Evolutionary conservation across 1,284 basidiomycete genomes (phyloP).

Genomic region (Agaricales sp.): DNA sequence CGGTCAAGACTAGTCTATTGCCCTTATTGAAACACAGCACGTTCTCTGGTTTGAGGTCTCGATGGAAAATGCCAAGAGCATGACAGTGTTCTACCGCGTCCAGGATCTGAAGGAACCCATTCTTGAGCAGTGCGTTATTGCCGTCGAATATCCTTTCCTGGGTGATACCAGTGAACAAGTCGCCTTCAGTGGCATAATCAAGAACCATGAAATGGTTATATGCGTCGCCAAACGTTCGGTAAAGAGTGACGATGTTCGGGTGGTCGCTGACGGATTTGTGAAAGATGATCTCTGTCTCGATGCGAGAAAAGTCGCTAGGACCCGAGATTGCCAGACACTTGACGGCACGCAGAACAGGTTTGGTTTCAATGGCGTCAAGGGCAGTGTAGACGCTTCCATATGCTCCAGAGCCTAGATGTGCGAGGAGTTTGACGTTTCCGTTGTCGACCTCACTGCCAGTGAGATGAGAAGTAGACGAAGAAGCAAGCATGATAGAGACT

Average conservation of each 20-base stretch:
- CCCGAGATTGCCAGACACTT: conserved; percentile 10
- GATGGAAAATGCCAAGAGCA: conserved; percentile 58
- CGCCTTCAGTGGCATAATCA: conserved; percentile 47
- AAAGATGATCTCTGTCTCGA: conserved; percentile 25
- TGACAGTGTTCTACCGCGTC: conserved; percentile 59
- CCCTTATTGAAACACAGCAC: conserved; percentile 51
- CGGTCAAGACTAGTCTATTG: conserved; percentile 51
- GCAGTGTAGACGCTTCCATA: conserved; percentile 24
- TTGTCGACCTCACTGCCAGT: neutral
- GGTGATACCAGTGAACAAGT: conserved; percentile 53
- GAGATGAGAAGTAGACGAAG: neutral
- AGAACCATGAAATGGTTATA: conserved; percentile 24
- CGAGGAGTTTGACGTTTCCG: neutral
- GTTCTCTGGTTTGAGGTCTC: conserved; percentile 75
- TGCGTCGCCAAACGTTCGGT: conserved; percentile 44
- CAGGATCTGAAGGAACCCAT: conserved; percentile 57
- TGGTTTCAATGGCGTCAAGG: conserved; percentile 11
- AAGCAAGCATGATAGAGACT: conserved; percentile 6
- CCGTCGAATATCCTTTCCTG: conserved; percentile 29
- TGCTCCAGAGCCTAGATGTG: conserved; percentile 27
- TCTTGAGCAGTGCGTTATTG: conserved; percentile 44
- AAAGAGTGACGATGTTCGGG: conserved; percentile 54
- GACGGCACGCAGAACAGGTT: conserved; percentile 9
- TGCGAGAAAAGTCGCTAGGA: conserved; percentile 1
- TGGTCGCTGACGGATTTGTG: conserved; percentile 50